phyloP scores from a whole-genome alignment of 768 basidiomycete genomes.

The Mycena haematopus region DNA sequence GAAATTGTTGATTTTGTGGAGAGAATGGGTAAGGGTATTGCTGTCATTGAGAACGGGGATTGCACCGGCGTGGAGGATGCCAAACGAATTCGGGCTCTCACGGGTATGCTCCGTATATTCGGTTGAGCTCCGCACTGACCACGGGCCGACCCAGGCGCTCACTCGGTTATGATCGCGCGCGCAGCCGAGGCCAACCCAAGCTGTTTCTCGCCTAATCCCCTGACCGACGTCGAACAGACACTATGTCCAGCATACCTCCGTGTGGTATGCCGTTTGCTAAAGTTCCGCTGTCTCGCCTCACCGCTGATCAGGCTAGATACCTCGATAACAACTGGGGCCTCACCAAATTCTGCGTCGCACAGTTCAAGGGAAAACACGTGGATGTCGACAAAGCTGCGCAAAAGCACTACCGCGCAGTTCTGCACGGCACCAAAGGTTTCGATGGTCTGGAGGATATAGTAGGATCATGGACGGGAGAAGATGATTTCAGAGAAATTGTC shows the following conservation, averaged over 20 bases:
- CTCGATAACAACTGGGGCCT: conserved; percentile 81
- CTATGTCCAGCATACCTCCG: conserved; percentile 78
- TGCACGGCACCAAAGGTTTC: conserved; percentile 69
- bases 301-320: conserved; percentile 63
- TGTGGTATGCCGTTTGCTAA: conserved; percentile 52
- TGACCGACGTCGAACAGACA: conserved; percentile 70
- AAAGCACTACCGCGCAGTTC: conserved; percentile 55
- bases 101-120: conserved; percentile 55
- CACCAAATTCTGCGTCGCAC: conserved; percentile 86
- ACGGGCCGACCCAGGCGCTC: conserved; percentile 59
- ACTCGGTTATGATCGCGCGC: conserved; percentile 96
- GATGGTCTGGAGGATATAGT: conserved; percentile 58
- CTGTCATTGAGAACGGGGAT: conserved; percentile 95
- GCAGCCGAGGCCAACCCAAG: conserved; percentile 93
- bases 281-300: neutral
- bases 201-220: conserved; percentile 76
- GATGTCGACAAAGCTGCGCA: conserved; percentile 64
- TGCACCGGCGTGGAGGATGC: conserved; percentile 82
- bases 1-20: conserved; percentile 90
- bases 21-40: conserved; percentile 74
- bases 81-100: conserved; percentile 72
- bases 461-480: conserved; percentile 63
- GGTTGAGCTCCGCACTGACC: neutral
- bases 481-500: conserved; percentile 64
- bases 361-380: conserved; percentile 75